These are phyloP conservation scores for Stylonectria norvegica DNA, from an alignment of 2,329 filamentous ascomycete species.

Conservation along the genomic window DNA sequence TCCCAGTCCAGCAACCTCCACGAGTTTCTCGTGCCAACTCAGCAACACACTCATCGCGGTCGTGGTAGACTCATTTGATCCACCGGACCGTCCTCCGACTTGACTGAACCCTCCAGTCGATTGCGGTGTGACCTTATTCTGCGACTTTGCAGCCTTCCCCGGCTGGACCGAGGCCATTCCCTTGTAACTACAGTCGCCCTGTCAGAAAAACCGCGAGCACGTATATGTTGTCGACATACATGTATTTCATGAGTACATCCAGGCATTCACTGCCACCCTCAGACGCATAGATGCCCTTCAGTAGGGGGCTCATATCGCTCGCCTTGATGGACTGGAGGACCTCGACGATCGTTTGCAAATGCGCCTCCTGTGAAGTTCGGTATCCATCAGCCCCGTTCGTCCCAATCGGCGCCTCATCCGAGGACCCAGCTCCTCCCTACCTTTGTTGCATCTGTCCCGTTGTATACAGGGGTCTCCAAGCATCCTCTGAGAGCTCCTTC, in stretches of 20 bases:
- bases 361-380: slow-evolving; percentile 61
- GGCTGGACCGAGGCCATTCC: slow-evolving; percentile 64
- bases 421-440: slow-evolving; percentile 31
- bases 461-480: slow-evolving; percentile 80
- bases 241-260: slow-evolving; percentile 96
- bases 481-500: slow-evolving; percentile 83
- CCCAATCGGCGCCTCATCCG: background rate
- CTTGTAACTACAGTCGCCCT: slow-evolving; percentile 65
- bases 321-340: slow-evolving; percentile 95
- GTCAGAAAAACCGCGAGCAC: slow-evolving; percentile 10
- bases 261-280: slow-evolving; percentile 79
- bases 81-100: slow-evolving; percentile 55
- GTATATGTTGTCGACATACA: slow-evolving; percentile 55
- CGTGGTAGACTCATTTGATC: slow-evolving; percentile 64
- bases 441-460: slow-evolving; percentile 56
- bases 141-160: slow-evolving; percentile 43
- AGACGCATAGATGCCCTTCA: slow-evolving; percentile 74
- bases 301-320: slow-evolving; percentile 87
- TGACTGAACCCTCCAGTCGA: slow-evolving; percentile 82
- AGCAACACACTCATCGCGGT: slow-evolving; percentile 94
- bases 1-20: slow-evolving; percentile 87
- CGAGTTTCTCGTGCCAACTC: slow-evolving; percentile 98
- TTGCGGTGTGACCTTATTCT: slow-evolving; percentile 61
- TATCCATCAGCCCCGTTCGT: slow-evolving; percentile 6
- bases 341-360: slow-evolving; percentile 84